Percentiles rank a stretch among this genome's conserved stretches.
These are phyloP conservation scores for Staphylotrichum tortipilum DNA, from an alignment of 495 filamentous ascomycete genomes.

Conservation along the genomic window DNA sequence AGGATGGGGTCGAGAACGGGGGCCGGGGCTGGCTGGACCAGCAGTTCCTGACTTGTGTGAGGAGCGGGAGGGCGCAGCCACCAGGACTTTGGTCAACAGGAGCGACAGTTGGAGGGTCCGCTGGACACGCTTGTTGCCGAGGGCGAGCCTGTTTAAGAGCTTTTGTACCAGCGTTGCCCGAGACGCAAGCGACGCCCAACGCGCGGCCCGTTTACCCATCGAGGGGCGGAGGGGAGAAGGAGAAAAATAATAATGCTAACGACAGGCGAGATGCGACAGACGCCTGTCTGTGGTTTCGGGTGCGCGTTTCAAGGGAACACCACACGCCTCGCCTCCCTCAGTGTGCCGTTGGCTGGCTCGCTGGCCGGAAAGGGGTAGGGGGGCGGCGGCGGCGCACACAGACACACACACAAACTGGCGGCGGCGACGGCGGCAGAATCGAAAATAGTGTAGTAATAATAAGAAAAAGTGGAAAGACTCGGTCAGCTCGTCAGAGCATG, in stretches of 20 bases:
- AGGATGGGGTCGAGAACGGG: too few species aligned
- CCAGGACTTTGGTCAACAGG: constrained; percentile 13
- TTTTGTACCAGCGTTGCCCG: constrained; percentile 6
- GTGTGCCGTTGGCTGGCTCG: not conserved
- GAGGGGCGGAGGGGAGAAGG: not conserved
- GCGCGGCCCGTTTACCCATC: constrained; percentile 7
- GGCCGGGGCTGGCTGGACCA: not conserved
- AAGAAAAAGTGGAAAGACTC: constrained; percentile 2
- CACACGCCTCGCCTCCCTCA: constrained; percentile 10
- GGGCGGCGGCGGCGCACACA: constrained; percentile 2
- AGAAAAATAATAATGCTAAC: not conserved
- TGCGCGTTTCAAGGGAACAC: constrained; percentile 15
- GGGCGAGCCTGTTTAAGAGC: constrained; percentile 14
- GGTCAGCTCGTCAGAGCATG: not conserved
- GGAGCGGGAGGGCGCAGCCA: constrained; percentile 10
- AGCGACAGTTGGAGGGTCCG: constrained; percentile 10
- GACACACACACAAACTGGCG: too few species aligned
- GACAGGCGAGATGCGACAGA: constrained; percentile 12
- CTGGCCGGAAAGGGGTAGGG: not conserved
- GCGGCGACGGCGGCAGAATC: too few species aligned
- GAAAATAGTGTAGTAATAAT: too few species aligned
- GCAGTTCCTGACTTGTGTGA: not conserved
- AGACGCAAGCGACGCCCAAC: constrained; percentile 7
- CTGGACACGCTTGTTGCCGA: constrained; percentile 7
- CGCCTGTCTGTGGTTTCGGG: constrained; percentile 14